These are phyloP conservation scores for Pichia phayaonensis DNA, from an alignment of 805 yeast genomes.

Conservation along the genomic window DNA sequence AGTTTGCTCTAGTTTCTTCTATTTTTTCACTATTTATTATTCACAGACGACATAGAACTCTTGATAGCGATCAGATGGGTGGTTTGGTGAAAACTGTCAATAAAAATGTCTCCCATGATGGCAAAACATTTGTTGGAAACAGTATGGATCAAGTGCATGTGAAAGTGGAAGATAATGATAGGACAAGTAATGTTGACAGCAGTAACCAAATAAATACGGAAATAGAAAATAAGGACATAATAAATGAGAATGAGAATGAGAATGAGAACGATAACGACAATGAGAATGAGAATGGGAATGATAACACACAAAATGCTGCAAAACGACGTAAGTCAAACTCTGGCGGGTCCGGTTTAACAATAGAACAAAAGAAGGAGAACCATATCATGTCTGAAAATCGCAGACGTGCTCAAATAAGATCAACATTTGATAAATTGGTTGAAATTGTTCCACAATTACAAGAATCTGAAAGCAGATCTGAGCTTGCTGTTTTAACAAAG, in stretches of 20 bases:
- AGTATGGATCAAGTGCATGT: too few species aligned
- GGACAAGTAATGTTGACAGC: not conserved
- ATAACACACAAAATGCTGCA: not conserved
- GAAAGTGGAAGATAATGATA: too few species aligned
- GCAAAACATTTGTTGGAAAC: too few species aligned
- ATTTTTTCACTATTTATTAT: not conserved
- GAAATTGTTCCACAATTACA: slow-evolving; percentile 65
- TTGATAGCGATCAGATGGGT: not conserved
- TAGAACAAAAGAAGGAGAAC: slow-evolving; percentile 29
- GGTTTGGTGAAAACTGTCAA: not conserved
- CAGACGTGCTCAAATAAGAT: slow-evolving; percentile 76
- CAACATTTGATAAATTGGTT: slow-evolving; percentile 72
- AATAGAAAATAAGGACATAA: not conserved
- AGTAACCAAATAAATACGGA: not conserved
- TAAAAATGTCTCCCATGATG: not conserved
- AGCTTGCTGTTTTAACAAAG: slow-evolving; percentile 63
- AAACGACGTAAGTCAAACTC: not conserved
- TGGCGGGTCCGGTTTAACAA: not conserved
- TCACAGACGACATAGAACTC: not conserved
- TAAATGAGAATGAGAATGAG: not conserved
- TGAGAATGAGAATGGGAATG: not conserved
- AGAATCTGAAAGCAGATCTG: slow-evolving; percentile 71
- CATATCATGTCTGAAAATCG: slow-evolving; percentile 61
- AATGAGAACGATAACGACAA: not conserved
- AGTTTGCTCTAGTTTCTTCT: not conserved